Evolutionary conservation across 257 asterid species (phyloP).

Genomic region (Solanum bukasovii): DNA sequence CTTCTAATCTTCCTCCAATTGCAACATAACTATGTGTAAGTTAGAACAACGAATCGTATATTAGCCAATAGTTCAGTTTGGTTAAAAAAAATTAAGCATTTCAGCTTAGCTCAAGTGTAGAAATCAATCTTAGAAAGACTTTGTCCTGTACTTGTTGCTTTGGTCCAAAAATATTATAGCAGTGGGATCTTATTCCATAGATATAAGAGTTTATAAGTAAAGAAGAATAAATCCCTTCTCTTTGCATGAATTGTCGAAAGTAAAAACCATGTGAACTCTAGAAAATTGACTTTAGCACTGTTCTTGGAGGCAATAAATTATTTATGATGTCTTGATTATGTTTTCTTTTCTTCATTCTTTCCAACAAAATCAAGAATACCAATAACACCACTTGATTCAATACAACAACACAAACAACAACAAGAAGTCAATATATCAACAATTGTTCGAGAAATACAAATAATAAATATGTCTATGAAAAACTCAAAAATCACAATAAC

Average conservation of each 20-base stretch:
- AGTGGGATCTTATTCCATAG: background rate
- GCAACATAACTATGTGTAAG: background rate
- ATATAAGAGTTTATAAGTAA: background rate
- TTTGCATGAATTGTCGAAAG: background rate
- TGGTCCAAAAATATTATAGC: background rate
- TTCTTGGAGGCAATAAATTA: background rate
- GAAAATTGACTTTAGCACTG: background rate
- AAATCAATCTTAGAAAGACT: background rate
- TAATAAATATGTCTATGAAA: background rate
- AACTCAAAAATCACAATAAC: background rate
- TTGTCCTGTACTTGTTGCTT: background rate
- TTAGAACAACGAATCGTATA: background rate
- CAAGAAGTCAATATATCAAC: background rate
- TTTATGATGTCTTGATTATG: background rate
- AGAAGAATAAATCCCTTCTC: background rate
- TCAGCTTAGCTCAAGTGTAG: background rate
- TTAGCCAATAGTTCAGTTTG: background rate
- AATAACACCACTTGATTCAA: background rate
- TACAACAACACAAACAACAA: too few species aligned
- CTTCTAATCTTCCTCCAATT: background rate
- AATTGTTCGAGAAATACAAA: background rate
- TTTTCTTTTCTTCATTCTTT: background rate
- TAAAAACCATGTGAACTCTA: background rate
- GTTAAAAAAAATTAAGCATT: background rate
- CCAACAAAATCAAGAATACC: background rate